These are phyloP conservation scores for Teratosphaeria zuluensis DNA, from an alignment of 2,329 filamentous ascomycete genomes.

Conservation along the genomic window DNA sequence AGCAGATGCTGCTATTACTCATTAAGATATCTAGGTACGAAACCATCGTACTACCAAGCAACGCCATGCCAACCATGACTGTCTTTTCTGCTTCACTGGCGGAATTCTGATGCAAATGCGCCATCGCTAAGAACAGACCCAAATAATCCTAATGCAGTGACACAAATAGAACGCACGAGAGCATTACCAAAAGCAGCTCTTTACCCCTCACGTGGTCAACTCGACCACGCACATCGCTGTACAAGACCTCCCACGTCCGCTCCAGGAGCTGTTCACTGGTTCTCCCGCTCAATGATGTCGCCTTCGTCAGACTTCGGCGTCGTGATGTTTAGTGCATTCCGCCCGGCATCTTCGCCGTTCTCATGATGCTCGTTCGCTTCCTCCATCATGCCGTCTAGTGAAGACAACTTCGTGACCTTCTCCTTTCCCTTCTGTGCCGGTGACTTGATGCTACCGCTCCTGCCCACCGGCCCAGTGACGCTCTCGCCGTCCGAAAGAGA, in stretches of 20 bases:
- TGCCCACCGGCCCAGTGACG: not conserved
- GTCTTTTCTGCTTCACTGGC: not conserved
- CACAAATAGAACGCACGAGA: not conserved
- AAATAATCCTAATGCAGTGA: not conserved
- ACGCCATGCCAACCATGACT: not conserved
- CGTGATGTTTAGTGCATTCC: not conserved
- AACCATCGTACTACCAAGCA: not conserved
- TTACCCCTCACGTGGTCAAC: not conserved
- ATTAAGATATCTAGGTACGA: not conserved
- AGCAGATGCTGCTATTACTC: not conserved
- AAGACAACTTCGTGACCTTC: constrained; percentile 2
- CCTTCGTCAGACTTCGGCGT: not conserved
- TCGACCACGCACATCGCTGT: not conserved
- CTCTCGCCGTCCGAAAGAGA: constrained; percentile 1
- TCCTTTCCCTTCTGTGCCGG: constrained; percentile 7
- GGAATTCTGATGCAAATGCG: not conserved
- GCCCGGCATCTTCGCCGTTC: not conserved
- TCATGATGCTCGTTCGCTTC: not conserved
- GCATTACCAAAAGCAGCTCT: not conserved
- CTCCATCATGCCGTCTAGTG: constrained; percentile 6
- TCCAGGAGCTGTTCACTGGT: not conserved
- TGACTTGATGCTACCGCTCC: not conserved
- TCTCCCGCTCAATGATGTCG: constrained; percentile 2
- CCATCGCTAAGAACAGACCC: not conserved
- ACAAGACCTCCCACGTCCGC: not conserved